Base-by-base conservation (phyloP, 129 eudicot genomes). In the Saposhnikovia divaricata region DNA sequence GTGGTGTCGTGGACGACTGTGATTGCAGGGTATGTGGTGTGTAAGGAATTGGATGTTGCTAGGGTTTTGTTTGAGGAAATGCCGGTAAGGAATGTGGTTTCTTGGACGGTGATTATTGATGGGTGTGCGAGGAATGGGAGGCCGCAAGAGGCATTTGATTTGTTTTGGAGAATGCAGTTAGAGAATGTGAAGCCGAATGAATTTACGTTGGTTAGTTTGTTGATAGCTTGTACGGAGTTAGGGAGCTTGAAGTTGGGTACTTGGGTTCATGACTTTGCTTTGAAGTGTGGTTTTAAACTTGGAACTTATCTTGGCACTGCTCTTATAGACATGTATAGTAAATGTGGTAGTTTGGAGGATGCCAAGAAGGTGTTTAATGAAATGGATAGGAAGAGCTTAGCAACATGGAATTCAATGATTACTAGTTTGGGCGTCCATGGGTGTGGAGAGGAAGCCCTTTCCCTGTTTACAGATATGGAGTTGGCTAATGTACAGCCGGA, bases 401-500 rank as follows among this genome's bases (percentile, higher is more conserved):
- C 87, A 19, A 84, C 87, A 10, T 84, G 87, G 84, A 84, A 84
- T 76, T 84, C 87, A 3, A 84, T 84, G 87, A 84, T 84, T 65
- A 74, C 87, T 39, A 84, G 87, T 82, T 76, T 84, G 44, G 87
- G 87, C 2, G 87, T 84, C 23, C 87, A 84, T 57, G 87, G 87
- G 23, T 77, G 76, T 74, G 85, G 87, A 21, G 85, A 82, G 77
- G 85, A 83, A 65, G 91, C 91, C 6, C 77, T 88, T 40, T 53
- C 46, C 15, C 37, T 82, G 34, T 88, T 88, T 50, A 80, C 48
- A 51, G 73, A 83, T 74, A 88, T 88, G 91, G 82, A 82, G 87
- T 69, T 38, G 78, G 83, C 57, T 18, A 79, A 81, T 31, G 84
- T 83, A 12, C 43, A 74, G 78, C 91, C 91, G 2, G 87, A 85